A percentile compares a stretch with the other conserved stretches of the same genome.
Evolutionary conservation across 805 yeast species (phyloP).

Genomic region (Spathaspora hagerdaliae): DNA sequence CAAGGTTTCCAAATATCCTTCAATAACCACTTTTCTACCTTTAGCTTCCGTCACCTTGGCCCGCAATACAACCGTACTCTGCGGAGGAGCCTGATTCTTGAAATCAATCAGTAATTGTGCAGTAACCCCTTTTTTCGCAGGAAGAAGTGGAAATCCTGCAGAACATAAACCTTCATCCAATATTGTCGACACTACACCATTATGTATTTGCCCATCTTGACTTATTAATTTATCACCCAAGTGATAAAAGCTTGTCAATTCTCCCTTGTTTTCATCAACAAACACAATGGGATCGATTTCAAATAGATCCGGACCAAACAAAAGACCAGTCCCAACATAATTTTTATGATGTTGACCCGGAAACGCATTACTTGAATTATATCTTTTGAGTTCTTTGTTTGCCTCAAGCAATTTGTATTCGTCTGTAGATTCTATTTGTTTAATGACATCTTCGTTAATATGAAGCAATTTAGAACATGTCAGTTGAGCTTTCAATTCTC

Average conservation of each 20-base stretch:
- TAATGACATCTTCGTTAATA: conserved; percentile 17
- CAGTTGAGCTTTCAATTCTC: conserved; percentile 14
- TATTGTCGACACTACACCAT: conserved; percentile 74
- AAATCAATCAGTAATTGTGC: conserved; percentile 71
- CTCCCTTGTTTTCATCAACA: conserved; percentile 45
- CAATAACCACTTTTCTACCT: conserved; percentile 80
- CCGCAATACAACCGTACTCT: conserved; percentile 58
- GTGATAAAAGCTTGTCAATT: conserved; percentile 63
- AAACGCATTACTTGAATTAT: conserved; percentile 21
- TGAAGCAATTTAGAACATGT: conserved; percentile 8
- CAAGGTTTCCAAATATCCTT: conserved; percentile 59
- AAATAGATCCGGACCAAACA: conserved; percentile 63
- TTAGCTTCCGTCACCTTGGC: conserved; percentile 63
- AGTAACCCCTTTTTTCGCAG: conserved; percentile 84
- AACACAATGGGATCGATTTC: conserved; percentile 77
- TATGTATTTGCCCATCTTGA: conserved; percentile 70
- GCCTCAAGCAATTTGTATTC: conserved; percentile 15
- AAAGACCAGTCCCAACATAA: conserved; percentile 69
- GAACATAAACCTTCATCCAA: conserved; percentile 82
- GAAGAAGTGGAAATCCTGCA: conserved; percentile 80
- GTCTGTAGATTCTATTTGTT: conserved; percentile 14
- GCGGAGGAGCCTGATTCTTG: conserved; percentile 57
- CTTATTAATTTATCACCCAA: conserved; percentile 66
- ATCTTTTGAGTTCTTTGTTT: conserved; percentile 10
- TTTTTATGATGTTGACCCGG: conserved; percentile 58